Evolutionary conservation across 2,329 filamentous ascomycete species (phyloP).

Genomic region (Pyricularia sp.): DNA sequence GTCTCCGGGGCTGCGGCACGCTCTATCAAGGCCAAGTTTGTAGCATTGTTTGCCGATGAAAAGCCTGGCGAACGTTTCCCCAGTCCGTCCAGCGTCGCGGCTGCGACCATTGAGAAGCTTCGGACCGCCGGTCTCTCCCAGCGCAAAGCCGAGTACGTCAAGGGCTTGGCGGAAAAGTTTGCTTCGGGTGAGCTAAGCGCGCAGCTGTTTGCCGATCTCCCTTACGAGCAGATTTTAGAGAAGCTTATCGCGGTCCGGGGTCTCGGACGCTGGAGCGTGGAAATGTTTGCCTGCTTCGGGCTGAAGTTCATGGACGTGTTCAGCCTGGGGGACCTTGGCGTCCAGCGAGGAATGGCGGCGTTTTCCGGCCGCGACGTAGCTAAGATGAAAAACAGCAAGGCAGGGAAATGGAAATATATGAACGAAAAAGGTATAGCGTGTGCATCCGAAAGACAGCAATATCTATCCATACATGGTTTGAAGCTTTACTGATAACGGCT

Average conservation of each 20-base stretch:
- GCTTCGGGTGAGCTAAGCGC: slow-evolving; percentile 59
- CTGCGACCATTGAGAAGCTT: slow-evolving; percentile 49
- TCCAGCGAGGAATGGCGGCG: slow-evolving; percentile 88
- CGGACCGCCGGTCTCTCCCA: slow-evolving; percentile 82
- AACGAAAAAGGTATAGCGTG: slow-evolving; percentile 34
- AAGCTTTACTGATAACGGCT: neutral
- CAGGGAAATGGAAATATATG: slow-evolving; percentile 98
- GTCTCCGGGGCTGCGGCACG: slow-evolving; percentile 85
- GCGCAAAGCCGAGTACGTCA: slow-evolving; percentile 90
- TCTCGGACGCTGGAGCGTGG: slow-evolving; percentile 79
- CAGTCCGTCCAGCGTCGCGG: slow-evolving; percentile 57
- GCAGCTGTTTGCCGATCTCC: slow-evolving; percentile 60
- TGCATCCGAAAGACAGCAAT: neutral
- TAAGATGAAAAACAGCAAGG: slow-evolving; percentile 66
- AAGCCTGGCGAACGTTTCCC: slow-evolving; percentile 43
- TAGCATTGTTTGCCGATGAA: slow-evolving; percentile 48
- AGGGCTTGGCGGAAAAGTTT: slow-evolving; percentile 76
- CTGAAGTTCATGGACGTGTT: slow-evolving; percentile 92
- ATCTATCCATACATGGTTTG: neutral
- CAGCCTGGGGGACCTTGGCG: slow-evolving; percentile 78
- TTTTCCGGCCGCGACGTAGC: slow-evolving; percentile 71
- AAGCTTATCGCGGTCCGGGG: slow-evolving; percentile 76
- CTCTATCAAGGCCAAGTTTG: slow-evolving; percentile 77
- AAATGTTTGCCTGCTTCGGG: slow-evolving; percentile 98
- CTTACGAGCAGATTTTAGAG: slow-evolving; percentile 76